Evolutionary conservation across 495 filamentous ascomycete species (phyloP), one percentile per base, ranked within the genome.

Genomic region (Bacidia gigantensis): DNA sequence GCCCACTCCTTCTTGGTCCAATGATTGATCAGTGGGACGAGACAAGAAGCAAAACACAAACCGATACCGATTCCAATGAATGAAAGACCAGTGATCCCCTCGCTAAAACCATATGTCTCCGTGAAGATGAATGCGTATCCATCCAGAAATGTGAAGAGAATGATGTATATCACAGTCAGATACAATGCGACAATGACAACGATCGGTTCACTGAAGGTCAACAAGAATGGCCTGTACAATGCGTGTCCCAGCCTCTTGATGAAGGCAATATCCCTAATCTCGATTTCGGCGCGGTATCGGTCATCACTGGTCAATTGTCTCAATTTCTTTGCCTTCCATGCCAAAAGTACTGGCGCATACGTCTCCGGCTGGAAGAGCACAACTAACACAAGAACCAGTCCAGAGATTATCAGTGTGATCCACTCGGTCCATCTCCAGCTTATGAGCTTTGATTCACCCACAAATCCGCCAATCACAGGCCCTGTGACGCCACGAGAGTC

Each of bases 91-190:
- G 76, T 80, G 14, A 77, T 51, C 0, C 77, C 77, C 23, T 75
- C 57, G 0, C 67, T 69, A 20, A 81, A 66, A 21, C 66, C 68
- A 55, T 85, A 74, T 0, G 73, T 73, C 5, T 78, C 70, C 18
- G 63, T 64, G 60, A 83, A 87, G 58, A 86, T 76, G 61, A 72
- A 80, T 2, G 72, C 68, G 58, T 83, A 87, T 0, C 80, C 82
- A 22, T 76, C 72, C 21, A 82, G 69, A 64, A 84, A 84, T 3
- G 77, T 77, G 61, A 84, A 86, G 0, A 84, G 68, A 17, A 84
- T 70, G 43, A 82, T 76, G 56, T 84, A 86, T 25, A 86, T 64
- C 0, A 83, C 64, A 0, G 77, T 74, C 50, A 84, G 67, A 54
- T 84, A 84, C 0, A 79, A 60, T 0, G 75, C 70, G 20, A 85